These are phyloP conservation scores for Fusarium musae DNA, from an alignment of 2,329 filamentous ascomycete genomes.

Conservation along the genomic window DNA sequence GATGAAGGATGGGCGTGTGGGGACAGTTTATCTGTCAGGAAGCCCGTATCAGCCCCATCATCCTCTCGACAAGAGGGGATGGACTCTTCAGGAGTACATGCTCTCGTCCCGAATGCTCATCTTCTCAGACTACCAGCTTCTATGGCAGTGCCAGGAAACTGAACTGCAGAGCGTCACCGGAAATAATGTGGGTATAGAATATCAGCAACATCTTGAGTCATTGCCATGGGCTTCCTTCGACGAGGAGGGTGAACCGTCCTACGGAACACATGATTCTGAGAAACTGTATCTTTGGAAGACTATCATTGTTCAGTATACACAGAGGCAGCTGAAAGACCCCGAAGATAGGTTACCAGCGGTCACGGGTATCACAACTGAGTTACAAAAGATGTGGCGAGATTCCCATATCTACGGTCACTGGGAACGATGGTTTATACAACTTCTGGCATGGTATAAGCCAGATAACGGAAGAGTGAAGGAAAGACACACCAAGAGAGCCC, in stretches of 20 bases:
- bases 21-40: background rate
- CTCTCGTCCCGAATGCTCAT: background rate
- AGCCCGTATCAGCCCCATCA: accelerated
- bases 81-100: constrained; percentile 1
- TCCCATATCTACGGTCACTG: background rate
- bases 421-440: background rate
- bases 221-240: background rate
- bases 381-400: background rate
- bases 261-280: background rate
- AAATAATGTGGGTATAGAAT: accelerated
- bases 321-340: accelerated
- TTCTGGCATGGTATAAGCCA: background rate
- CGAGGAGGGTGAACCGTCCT: accelerated
- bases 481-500: background rate
- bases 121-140: background rate
- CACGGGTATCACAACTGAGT: accelerated
- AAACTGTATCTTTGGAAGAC: background rate
- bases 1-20: accelerated
- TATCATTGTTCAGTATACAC: background rate
- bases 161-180: background rate
- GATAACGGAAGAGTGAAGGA: accelerated
- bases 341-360: background rate
- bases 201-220: background rate
- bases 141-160: background rate
- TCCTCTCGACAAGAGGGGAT: background rate